Conservation (phyloP, 169 alveolate genomes). For the Babesia bigemina region DNA sequence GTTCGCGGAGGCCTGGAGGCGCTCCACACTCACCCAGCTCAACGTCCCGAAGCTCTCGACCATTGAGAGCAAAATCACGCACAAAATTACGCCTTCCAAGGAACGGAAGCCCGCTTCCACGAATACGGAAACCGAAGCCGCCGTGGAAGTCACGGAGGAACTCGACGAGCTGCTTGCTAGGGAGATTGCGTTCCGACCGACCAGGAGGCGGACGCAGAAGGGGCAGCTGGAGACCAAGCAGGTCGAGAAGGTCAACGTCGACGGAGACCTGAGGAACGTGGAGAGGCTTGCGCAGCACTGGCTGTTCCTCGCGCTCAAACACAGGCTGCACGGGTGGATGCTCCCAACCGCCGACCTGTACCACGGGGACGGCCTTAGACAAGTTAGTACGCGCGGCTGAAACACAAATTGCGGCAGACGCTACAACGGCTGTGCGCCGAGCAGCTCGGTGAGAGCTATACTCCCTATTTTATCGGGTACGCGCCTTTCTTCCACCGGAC, state of each 20-base stretch:
- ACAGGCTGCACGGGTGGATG: constrained; percentile 67
- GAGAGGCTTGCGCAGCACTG: constrained; percentile 67
- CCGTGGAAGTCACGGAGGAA: constrained; percentile 33
- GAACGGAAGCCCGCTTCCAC: constrained; percentile 1
- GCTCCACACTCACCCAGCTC: constrained; percentile 34
- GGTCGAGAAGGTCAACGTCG: constrained; percentile 21
- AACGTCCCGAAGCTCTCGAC: constrained; percentile 56
- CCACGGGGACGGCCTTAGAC: constrained; percentile 67
- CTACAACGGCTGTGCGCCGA: constrained; percentile 69
- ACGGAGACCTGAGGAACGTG: constrained; percentile 61
- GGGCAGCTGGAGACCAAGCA: constrained; percentile 22
- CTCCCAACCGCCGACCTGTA: constrained; percentile 74
- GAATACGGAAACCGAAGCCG: neutral
- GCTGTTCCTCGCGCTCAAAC: constrained; percentile 71
- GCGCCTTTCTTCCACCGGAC: constrained; percentile 66
- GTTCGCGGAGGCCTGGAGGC: constrained; percentile 50
- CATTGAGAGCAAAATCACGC: constrained; percentile 64
- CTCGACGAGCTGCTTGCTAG: constrained; percentile 47
- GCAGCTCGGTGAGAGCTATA: constrained; percentile 65
- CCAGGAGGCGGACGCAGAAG: constrained; percentile 14
- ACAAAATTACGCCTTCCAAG: constrained; percentile 51
- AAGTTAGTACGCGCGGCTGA: constrained; percentile 7
- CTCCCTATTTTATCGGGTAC: constrained; percentile 75
- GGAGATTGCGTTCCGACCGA: constrained; percentile 31
- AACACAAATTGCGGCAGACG: constrained; percentile 25